phyloP scores from a whole-genome alignment of 805 yeast species.

The Suhomyces vadensis region DNA sequence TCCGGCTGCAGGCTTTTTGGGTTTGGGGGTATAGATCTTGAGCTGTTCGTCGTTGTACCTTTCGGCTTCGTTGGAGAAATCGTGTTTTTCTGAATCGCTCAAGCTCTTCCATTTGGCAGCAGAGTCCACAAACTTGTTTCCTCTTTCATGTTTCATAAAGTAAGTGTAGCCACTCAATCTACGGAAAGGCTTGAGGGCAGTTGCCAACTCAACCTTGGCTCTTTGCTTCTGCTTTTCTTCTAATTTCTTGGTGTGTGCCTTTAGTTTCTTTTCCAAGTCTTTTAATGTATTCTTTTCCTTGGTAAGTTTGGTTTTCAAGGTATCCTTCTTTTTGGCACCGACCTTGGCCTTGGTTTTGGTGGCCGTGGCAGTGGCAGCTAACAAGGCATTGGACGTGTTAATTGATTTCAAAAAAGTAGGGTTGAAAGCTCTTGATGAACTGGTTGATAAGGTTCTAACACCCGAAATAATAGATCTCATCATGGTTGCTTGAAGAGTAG shows the following conservation, averaged over 20 bases:
- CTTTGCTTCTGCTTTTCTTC: conserved; percentile 19
- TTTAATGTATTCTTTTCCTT: conserved; percentile 16
- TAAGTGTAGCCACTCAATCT: conserved; percentile 24
- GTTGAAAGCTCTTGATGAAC: not conserved
- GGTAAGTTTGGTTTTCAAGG: conserved; percentile 19
- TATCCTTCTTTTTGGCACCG: conserved; percentile 14
- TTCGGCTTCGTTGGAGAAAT: conserved; percentile 26
- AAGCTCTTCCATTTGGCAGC: conserved; percentile 28
- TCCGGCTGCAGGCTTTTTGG: conserved; percentile 31
- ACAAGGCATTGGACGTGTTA: not conserved
- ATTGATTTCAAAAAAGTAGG: not conserved
- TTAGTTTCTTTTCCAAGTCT: conserved; percentile 19
- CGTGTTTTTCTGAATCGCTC: conserved; percentile 29
- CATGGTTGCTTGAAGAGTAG: not conserved
- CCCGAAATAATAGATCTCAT: not conserved
- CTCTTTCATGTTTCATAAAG: conserved; percentile 25
- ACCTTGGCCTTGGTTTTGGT: conserved; percentile 1
- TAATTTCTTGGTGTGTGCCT: conserved; percentile 17
- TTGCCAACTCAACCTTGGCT: conserved; percentile 14
- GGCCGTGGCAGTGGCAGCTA: not conserved
- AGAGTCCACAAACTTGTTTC: conserved; percentile 17
- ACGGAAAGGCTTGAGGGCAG: conserved; percentile 27
- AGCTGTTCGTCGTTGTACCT: conserved; percentile 27
- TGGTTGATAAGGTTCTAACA: not conserved
- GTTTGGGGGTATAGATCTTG: conserved; percentile 32